Percentiles rank a stretch among this genome's conserved stretches.
phyloP scores from a whole-genome alignment of 768 basidiomycete genomes.

The Trametes maxima region DNA sequence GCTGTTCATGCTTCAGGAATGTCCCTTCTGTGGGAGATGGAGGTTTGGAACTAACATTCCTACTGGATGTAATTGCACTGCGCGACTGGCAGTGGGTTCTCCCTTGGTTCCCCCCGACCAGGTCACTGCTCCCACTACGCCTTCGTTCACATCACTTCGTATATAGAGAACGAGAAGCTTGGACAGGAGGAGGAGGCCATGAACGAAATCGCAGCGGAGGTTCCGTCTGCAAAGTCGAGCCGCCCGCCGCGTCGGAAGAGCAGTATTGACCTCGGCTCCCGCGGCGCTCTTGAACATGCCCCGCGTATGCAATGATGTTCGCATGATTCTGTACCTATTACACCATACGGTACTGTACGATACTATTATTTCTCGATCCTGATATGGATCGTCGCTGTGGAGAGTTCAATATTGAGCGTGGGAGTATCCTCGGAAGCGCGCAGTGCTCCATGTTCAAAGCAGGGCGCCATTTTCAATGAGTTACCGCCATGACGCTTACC shows the following conservation, averaged over 20 bases:
- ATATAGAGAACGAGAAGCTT: constrained; percentile 91
- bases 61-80: constrained; percentile 87
- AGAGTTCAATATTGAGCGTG: too few species aligned
- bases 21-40: constrained; percentile 27
- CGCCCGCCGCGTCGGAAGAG: constrained; percentile 52
- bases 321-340: constrained; percentile 29
- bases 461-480: too few species aligned
- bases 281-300: constrained; percentile 45
- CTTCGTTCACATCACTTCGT: constrained; percentile 1
- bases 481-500: too few species aligned
- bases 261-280: constrained; percentile 51
- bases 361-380: constrained; percentile 21
- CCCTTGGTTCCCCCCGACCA: constrained; percentile 67
- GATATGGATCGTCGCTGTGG: background rate
- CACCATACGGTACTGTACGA: constrained; percentile 26
- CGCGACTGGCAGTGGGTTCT: constrained; percentile 83
- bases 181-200: constrained; percentile 74
- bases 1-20: constrained; percentile 93
- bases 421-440: too few species aligned
- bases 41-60: background rate
- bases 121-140: constrained; percentile 77
- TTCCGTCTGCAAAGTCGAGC: constrained; percentile 50
- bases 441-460: too few species aligned
- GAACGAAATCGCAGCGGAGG: constrained; percentile 58
- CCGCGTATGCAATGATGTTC: constrained; percentile 22